These are phyloP conservation scores for Aschersonia sp. DNA, from an alignment of 2,329 filamentous ascomycete genomes.

Conservation along the genomic window DNA sequence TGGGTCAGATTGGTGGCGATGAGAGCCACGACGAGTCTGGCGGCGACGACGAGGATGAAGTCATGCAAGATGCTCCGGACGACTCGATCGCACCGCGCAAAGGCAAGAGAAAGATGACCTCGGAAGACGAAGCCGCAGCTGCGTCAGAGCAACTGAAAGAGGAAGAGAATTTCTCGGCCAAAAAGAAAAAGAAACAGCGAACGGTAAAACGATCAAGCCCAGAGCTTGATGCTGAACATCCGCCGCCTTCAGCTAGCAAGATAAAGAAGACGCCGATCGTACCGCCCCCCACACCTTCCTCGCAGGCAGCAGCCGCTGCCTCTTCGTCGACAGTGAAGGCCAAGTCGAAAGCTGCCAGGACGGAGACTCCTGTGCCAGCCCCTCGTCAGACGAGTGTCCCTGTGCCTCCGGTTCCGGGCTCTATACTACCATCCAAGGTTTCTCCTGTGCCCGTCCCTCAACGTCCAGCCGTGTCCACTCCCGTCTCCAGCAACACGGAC, in stretches of 20 bases:
- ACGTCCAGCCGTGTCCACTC: slow-evolving; percentile 5
- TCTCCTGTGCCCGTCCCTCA: slow-evolving; percentile 11
- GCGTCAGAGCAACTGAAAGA: slow-evolving; percentile 18
- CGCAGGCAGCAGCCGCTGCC: slow-evolving; percentile 6
- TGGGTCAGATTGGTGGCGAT: slow-evolving; percentile 24
- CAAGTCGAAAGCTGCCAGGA: slow-evolving; percentile 8
- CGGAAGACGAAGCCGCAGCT: slow-evolving; percentile 22
- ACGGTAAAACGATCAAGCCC: slow-evolving; percentile 18
- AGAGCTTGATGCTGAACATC: slow-evolving; percentile 2
- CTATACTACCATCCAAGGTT: slow-evolving; percentile 12
- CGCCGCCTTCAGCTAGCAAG: slow-evolving; percentile 9
- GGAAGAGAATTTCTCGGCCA: slow-evolving; percentile 17
- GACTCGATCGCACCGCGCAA: slow-evolving; percentile 13
- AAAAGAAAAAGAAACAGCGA: slow-evolving; percentile 28
- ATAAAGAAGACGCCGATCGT: slow-evolving; percentile 17
- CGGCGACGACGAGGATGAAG: slow-evolving; percentile 28
- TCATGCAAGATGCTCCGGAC: slow-evolving; percentile 27
- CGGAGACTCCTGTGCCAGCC: slow-evolving; percentile 13
- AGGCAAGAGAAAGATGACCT: slow-evolving; percentile 22
- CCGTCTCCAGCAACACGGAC: slow-evolving; percentile 11
- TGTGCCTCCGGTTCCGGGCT: slow-evolving; percentile 19
- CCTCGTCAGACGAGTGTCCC: slow-evolving; percentile 17
- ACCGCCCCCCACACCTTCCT: slow-evolving; percentile 15
- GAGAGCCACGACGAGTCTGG: slow-evolving; percentile 11
- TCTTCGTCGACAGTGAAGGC: slow-evolving; percentile 10